These are phyloP conservation scores for Salix arbutifolia DNA, from an alignment of 345 rosid species.

Conservation along the genomic window DNA sequence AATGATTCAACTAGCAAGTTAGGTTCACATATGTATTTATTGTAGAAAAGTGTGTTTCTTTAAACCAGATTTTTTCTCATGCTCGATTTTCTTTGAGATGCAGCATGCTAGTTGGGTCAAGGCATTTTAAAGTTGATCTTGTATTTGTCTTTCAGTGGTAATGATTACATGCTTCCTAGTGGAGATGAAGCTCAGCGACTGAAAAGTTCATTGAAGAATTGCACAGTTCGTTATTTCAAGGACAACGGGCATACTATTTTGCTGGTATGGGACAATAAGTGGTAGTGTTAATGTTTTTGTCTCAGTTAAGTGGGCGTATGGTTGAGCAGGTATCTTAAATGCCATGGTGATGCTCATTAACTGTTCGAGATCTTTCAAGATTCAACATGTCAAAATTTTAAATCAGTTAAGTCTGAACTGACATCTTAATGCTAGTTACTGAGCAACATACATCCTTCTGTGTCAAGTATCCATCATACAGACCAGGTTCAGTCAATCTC, in stretches of 20 bases:
- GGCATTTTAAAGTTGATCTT: background rate
- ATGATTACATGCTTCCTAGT: constrained; percentile 78
- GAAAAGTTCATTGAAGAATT: constrained; percentile 43
- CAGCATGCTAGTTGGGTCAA: background rate
- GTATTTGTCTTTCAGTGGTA: constrained; percentile 49
- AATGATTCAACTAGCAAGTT: background rate
- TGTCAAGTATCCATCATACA: background rate
- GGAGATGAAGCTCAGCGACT: constrained; percentile 64
- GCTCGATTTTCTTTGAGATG: background rate
- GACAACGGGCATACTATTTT: constrained; percentile 78
- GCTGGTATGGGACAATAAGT: constrained; percentile 39
- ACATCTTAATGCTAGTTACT: background rate
- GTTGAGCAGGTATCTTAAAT: background rate
- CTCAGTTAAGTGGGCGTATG: background rate
- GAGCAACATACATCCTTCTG: background rate
- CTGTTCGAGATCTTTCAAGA: background rate
- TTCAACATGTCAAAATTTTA: background rate
- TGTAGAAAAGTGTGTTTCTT: background rate
- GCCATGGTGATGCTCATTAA: background rate
- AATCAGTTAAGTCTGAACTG: background rate
- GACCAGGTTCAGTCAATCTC: background rate
- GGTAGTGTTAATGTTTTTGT: background rate
- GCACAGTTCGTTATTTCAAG: constrained; percentile 61
- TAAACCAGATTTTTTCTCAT: background rate
- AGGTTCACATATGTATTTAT: background rate